Evolutionary conservation across 1,284 basidiomycete species (phyloP).

Genomic region (Trichosporon ovoides): DNA sequence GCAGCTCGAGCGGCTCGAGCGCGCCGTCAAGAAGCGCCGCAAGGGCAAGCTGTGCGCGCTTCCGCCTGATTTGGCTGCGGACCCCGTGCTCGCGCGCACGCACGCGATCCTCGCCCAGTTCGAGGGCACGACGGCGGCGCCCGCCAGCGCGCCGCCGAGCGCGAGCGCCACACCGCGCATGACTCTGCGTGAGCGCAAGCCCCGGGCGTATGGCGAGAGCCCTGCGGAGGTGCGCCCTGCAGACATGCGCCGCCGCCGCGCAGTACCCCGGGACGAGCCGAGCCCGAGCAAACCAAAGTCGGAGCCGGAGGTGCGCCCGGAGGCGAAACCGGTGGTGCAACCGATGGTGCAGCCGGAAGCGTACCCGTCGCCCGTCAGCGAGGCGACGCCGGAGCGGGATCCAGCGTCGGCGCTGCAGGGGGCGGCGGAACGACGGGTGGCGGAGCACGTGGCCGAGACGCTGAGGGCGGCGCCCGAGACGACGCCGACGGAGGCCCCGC

Average conservation of each 20-base stretch:
- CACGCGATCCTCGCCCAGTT: constrained; percentile 52
- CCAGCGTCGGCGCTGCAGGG: not conserved
- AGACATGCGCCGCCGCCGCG: constrained; percentile 5
- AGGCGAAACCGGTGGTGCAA: not conserved
- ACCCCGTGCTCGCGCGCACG: constrained; percentile 59
- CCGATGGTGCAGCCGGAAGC: not conserved
- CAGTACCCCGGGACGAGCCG: not conserved
- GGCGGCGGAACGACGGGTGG: too few relatives aligned
- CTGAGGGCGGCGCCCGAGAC: too few relatives aligned
- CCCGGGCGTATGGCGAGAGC: not conserved
- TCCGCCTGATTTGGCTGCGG: constrained; percentile 53
- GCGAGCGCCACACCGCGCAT: constrained; percentile 20
- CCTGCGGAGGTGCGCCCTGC: not conserved
- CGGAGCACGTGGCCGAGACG: too few relatives aligned
- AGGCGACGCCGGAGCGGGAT: not conserved
- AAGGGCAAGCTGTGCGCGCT: constrained; percentile 51
- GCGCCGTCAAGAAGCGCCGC: constrained; percentile 54
- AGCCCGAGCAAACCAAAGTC: not conserved
- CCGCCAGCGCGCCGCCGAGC: constrained; percentile 12
- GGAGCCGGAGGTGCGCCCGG: not conserved
- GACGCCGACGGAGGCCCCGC: not conserved
- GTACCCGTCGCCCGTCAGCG: not conserved
- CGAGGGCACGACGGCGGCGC: constrained; percentile 32
- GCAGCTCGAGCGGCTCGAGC: constrained; percentile 67
- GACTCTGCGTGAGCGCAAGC: constrained; percentile 18